Evolutionary conservation across 192 early-diverging fungal genomes (phyloP), one percentile per base, ranked within the genome.

Genomic region (Rhizophagus prolifer): DNA sequence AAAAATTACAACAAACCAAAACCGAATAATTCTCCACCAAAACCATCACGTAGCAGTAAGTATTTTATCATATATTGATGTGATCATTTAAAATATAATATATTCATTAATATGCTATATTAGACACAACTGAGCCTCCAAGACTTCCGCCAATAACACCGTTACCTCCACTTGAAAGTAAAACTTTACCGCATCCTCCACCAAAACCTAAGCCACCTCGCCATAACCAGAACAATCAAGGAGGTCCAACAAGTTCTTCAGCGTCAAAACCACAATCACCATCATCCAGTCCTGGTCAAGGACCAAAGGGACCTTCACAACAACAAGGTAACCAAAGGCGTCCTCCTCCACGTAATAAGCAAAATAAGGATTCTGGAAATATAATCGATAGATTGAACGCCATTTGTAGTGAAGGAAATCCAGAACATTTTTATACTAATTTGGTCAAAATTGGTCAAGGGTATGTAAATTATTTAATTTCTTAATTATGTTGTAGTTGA

Each of bases 371-470:
- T 16, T 81, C 80, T 9, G 90, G 90, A 74, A 94, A 98, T 78
- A 90, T 98, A 9, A 88, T 98, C 64, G 92, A 92, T 38, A 87
- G 93, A 6, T 80, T 97, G 66, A 84, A 91, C 78, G 90, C 89
- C 13, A 93, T 96, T 62, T 97, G 95, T 83, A 95, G 90, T 54
- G 91, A 92, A 58, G 90, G 87, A 41, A 94, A 98, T 84, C 97
- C 97, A 54, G 94, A 90, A 76, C 86, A 87, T 67, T 79, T 95
- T 58, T 97, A 95, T 81, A 86, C 87, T 73, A 94, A 95, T 78
- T 85, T 95, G 70, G 89, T 93, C 74, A 94, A 95, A 86, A 94
- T 97, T 84, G 95, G 95, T 10, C 94, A 97, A 84, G 95, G 93
- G 91, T 92, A 76, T 65, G 54, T n/a, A 6, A 19, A 74, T 44